Conservation (phyloP, 2,329 filamentous ascomycete genomes). For the Botrytis medusae region DNA sequence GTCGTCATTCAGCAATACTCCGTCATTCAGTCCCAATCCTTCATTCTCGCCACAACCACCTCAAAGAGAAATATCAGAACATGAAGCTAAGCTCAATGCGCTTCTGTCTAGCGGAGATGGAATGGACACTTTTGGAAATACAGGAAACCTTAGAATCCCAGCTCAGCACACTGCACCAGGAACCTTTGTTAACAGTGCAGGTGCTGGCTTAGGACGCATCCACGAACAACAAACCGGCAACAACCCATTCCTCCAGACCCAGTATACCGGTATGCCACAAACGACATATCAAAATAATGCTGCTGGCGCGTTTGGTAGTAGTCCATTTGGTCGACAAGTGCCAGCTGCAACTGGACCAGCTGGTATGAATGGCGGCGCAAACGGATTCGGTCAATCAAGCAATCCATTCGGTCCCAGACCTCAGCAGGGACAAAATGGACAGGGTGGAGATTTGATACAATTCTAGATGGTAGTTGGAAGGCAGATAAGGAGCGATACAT, state of each 20-base stretch:
- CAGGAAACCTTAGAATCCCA: constrained; percentile 92
- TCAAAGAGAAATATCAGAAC: constrained; percentile 59
- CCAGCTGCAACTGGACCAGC: constrained; percentile 58
- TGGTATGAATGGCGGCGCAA: constrained; percentile 52
- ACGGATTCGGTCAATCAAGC: constrained; percentile 40
- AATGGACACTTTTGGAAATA: constrained; percentile 96
- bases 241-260: constrained; percentile 84
- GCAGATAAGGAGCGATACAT: not conserved
- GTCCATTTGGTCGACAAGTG: constrained; percentile 43
- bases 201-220: constrained; percentile 71
- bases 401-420: constrained; percentile 60
- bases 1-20: constrained; percentile 52
- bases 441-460: constrained; percentile 39
- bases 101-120: constrained; percentile 86
- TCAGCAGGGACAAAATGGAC: constrained; percentile 49
- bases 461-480: constrained; percentile 29
- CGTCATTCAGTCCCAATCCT: constrained; percentile 48
- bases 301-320: constrained; percentile 32
- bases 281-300: constrained; percentile 52
- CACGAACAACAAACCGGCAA: constrained; percentile 62
- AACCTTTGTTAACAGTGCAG: constrained; percentile 94
- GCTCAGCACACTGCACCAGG: constrained; percentile 95
- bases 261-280: constrained; percentile 75
- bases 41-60: constrained; percentile 47
- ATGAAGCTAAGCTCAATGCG: constrained; percentile 77